Conservation (phyloP, 768 basidiomycete species). For the Candolleomyces efflorescens region DNA sequence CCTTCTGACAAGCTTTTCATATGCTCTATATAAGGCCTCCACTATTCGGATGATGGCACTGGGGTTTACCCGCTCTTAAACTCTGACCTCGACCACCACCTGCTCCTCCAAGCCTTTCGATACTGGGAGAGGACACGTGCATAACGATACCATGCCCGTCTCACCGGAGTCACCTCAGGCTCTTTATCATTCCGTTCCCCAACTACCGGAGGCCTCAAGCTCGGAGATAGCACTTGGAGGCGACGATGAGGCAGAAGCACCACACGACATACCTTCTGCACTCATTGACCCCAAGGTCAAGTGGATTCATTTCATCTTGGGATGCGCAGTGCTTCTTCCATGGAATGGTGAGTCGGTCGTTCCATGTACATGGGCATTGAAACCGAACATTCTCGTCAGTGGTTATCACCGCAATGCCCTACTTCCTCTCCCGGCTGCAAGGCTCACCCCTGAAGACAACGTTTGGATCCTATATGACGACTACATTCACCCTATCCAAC, state of each 20-base stretch:
- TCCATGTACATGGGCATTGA: background rate
- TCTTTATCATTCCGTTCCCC: constrained; percentile 16
- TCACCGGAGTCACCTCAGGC: constrained; percentile 13
- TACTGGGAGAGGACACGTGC: background rate
- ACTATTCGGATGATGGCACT: background rate
- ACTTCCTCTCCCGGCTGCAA: constrained; percentile 67
- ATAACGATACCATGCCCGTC: background rate
- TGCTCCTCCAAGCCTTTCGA: background rate
- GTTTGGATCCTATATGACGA: constrained; percentile 65
- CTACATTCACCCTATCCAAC: constrained; percentile 58
- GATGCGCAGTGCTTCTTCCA: constrained; percentile 75
- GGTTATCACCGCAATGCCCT: constrained; percentile 82
- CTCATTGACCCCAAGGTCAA: constrained; percentile 40
- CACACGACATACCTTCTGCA: constrained; percentile 3
- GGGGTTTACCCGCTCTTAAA: too few species aligned
- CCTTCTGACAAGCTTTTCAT: too few species aligned
- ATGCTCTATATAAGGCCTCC: background rate
- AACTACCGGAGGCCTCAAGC: constrained; percentile 8
- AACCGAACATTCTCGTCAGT: constrained; percentile 38
- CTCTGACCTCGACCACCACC: too few species aligned
- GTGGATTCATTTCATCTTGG: constrained; percentile 71
- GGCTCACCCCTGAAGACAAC: constrained; percentile 52
- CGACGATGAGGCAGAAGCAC: constrained; percentile 5
- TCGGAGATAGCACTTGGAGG: constrained; percentile 8
- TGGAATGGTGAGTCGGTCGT: constrained; percentile 73